Evolutionary conservation across 768 basidiomycete species (phyloP), one percentile per base, ranked within the genome.

Genomic region (Leccinum pellstonianum): DNA sequence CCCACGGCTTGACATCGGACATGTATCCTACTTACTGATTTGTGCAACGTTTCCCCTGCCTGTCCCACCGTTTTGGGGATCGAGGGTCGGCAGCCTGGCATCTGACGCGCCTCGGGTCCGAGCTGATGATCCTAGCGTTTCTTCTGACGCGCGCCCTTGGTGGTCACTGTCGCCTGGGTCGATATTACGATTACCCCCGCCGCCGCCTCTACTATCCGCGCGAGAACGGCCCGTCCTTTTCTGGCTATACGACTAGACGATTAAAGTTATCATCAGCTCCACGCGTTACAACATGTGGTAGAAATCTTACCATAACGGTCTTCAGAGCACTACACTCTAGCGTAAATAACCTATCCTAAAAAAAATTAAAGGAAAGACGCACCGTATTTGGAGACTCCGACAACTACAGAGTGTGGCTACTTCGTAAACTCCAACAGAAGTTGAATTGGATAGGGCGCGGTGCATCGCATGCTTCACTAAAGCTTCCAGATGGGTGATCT

Each of bases 391-490:
- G 58, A 98, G 77, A 69, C 91, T 90, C 62, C 92, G 84, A 71
- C 90, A 91, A 63, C 86, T 91, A 69, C 93, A 94, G 4, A 98
- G 77, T 3, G 95, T 96, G 9, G 95, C 93, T 10, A 97, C 94
- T 72, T 97, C 95, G 70, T 98, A 98, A 48, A 98, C 90, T 27
- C 90, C 91, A 19, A 95, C 91, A 27, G 91, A 92, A 12, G 89
- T 92, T 29, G 86, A 83, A 67, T 92, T 91, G 33, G 88, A 90
- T 31, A 98, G 75, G 15, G 89, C 84, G 21, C 88, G 86, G 69
- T 98, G 96, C 87, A 98, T 92, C 5, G 94, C 92, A 72, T 98
- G 95, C 65, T 90, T 90, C n/a, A 93, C 92, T 21, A 95, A 78
- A 6, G 77, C 79, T 63, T 87, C 84, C 19, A 99, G 77, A 69